Evolutionary conservation across 306 rosid genomes (phyloP), one percentile per base, ranked within the genome.

Genomic region (Malus sylvestris): DNA sequence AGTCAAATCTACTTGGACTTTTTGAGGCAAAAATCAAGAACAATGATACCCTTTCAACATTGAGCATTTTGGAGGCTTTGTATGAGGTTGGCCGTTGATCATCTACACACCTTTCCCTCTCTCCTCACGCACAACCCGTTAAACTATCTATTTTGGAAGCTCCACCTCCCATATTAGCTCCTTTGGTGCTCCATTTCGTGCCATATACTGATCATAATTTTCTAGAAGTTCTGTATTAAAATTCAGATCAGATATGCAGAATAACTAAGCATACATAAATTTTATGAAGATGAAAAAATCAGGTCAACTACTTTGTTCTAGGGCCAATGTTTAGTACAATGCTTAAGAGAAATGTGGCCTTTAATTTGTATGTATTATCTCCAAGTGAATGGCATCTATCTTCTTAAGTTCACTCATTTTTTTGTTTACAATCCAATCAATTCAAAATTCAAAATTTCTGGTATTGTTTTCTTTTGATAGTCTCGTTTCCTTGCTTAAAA

Each of bases 51-150:
- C 98, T 95, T 76, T 91, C 81, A 67, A 90, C 96, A 61, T 74
- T 90, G 81, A 89, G 89, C 57, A 96, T 88, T 76, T 84, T 95
- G 91, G 98, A 95, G 88, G 96, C 92, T 67, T 82, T 95, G 53
- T 95, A 88, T 27, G 29, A 27, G 29, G 29, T 27, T 27, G 29
- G 29, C 29, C 2, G 29, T 27, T 27, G 29, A 27, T 27, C 29
- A 27, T 27, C 29, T 27, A 27, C 29, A 27, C 29, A 27, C 29
- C 29, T 27, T 1, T 27, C 29, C 29, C 29, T 27, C 29, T 27
- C 29, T 27, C 29, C 29, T 27, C 29, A 27, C 2, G 29, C 29
- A 27, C 29, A 27, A 27, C 29, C 29, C 29, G 29, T 27, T 27
- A 27, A 27, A 27, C 29, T 27, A 27, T 27, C 29, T 27, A 27